Base-by-base conservation (phyloP, 345 rosid species). In the Eucalyptus pauciflora region DNA sequence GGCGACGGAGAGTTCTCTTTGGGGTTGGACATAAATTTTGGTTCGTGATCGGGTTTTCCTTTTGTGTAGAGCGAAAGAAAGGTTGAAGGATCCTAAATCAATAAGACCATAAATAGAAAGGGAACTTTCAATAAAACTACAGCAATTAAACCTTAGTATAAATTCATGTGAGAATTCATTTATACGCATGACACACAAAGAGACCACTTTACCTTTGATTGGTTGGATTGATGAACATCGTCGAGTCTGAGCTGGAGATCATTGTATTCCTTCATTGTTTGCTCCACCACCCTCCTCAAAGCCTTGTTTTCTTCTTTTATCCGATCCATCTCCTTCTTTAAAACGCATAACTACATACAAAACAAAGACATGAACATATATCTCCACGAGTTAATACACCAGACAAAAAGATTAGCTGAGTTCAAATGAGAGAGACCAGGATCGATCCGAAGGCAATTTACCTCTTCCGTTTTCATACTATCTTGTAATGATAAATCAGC, bases 291-390 rank as follows among this genome's bases (percentile, higher is more conserved):
- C 87, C 89, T 91, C 89, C 93, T 94, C 91, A 95, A 90, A 87
- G 88, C 88, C 69, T 92, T 45, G 89, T 95, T 95, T 89, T 95
- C 96, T 90, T 94, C 96, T 80, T 93, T 94, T 92, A 94, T 93
- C 14, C 93, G 90, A 56, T 86, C 91, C 93, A 95, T 95, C 92
- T 95, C 95, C 93, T 50, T 89, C 43, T 92, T 93, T 67, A 95
- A 76, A 88, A 80, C 93, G 71, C 87, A 90, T 88, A 95, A 60
- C 96, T 94, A 67, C 45, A 45, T 15, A 29, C n/a, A 81, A 48
- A 24, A 54, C 81, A 50, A 33, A 85, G 20, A 51, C 45, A 54
- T 4, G 25, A 31, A 64, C 10, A 3, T 60, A 16, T 31, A 13
- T 27, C 7, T 33, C 20, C 14, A 16, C 24, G 1, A 5, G 33